A percentile compares a stretch with the other conserved stretches of the same genome.
These are phyloP conservation scores for Solanum phureja DNA, from an alignment of 257 asterid species.

Conservation along the genomic window DNA sequence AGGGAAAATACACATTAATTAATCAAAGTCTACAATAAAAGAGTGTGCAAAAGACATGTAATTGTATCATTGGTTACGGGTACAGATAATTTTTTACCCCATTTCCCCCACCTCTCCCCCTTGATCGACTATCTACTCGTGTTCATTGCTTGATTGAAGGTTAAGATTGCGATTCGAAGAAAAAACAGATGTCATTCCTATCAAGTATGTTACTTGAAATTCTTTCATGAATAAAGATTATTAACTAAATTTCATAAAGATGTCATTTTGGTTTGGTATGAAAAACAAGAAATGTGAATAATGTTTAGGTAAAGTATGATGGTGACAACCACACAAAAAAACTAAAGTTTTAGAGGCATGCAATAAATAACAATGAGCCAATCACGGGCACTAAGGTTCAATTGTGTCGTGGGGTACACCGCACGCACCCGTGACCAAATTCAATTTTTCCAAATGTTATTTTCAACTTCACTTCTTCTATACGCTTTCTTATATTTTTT, in stretches of 20 bases:
- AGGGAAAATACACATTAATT: background rate
- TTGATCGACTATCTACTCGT: background rate
- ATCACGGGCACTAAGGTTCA: constrained; percentile 1
- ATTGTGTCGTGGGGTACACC: constrained; percentile 1
- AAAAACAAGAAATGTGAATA: background rate
- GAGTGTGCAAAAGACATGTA: background rate
- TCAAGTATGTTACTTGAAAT: background rate
- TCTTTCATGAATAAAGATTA: background rate
- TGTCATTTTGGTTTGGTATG: background rate
- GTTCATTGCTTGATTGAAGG: background rate
- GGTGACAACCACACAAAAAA: background rate
- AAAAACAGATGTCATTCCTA: no score
- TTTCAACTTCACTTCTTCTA: background rate
- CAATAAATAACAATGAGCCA: background rate
- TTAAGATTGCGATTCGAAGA: no score
- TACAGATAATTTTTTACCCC: background rate
- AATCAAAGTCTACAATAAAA: background rate
- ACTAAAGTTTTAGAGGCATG: background rate
- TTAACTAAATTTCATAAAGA: background rate
- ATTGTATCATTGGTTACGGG: background rate
- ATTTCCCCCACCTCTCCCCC: background rate
- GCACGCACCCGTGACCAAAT: constrained; percentile 10
- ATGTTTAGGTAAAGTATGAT: background rate
- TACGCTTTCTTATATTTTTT: background rate
- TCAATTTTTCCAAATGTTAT: background rate